Evolutionary conservation across 2,329 filamentous ascomycete genomes (phyloP), one percentile per base, ranked within the genome.

Genomic region (Colletotrichum sp.): DNA sequence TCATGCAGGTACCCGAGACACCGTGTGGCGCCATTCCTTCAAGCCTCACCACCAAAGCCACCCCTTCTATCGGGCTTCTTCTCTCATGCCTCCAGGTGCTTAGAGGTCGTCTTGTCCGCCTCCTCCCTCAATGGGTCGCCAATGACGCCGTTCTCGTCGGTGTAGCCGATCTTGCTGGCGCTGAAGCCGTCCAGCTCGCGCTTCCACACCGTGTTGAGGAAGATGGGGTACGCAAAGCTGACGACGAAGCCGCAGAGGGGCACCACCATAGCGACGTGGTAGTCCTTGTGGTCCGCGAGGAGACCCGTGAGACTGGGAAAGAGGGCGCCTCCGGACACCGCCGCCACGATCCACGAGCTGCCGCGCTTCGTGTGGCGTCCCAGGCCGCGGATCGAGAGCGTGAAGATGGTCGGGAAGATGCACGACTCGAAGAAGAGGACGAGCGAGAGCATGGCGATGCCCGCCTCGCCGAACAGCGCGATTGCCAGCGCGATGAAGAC

Each of bases 351-450:
- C 68, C 69, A 76, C 2, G 88, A 88, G 3, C 87, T 87, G 8
- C 90, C 90, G 60, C 86, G 83, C 83, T 92, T 92, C 18, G 87
- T 89, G 83, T 91, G 88, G 30, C 88, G 86, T 22, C 90, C 90
- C 2, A 92, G 85, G 1, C 90, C 90, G 13, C 90, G 86, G 81
- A 92, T 90, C 15, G 71, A 73, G 6, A 92, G 84, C 1, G 90
- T 90, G 68, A 92, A 90, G 78, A 92, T 92, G 44, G 89, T 91
- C 1, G 90, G 89, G 71, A 92, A 90, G 78, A 92, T 92, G 55
- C 89, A 91, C 2, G 86, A 89, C 81, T 90, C 90, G 82, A 90
- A 91, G 84, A 90, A 92, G 64, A 92, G 84, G 1, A 90, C 88
- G 1, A 90, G 71, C 75, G 86, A 89, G n/a, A 92, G 83, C 86